A percentile compares a stretch with the other conserved stretches of the same genome.
These are phyloP conservation scores for Trebouxia sp. DNA, from an alignment of 139 green algal species.

Conservation along the genomic window DNA sequence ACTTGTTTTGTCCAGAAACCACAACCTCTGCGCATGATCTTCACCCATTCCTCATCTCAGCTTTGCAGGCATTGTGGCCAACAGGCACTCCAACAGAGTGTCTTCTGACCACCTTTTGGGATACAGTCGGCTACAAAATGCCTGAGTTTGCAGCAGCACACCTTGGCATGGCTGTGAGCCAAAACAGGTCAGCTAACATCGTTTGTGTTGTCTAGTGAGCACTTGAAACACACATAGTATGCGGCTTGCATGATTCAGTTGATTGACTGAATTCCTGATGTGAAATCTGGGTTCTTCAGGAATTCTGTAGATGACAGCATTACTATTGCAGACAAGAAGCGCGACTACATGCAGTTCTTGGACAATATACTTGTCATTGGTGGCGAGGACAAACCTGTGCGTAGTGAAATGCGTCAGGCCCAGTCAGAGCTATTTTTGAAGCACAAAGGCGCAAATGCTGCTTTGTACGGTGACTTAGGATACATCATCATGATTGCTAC, in stretches of 20 bases:
- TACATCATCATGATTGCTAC: constrained; percentile 21
- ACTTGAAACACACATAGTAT: neutral
- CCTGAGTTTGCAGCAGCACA: neutral
- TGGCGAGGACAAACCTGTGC: neutral
- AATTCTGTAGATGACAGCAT: neutral
- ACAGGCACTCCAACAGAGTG: constrained; percentile 1
- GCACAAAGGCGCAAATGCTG: neutral
- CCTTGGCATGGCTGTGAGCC: neutral
- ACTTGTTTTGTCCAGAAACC: constrained; percentile 14
- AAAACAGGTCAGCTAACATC: neutral
- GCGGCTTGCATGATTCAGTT: neutral
- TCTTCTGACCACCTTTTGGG: constrained; percentile 6
- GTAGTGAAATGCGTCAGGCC: neutral
- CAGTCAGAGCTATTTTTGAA: neutral
- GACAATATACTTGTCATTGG: constrained; percentile 11
- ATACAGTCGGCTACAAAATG: constrained; percentile 2
- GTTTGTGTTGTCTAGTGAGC: neutral
- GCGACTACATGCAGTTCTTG: constrained; percentile 11
- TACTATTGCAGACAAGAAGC: neutral
- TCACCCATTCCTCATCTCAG: neutral
- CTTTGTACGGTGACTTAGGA: neutral
- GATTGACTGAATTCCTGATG: no score
- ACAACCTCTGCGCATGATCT: neutral
- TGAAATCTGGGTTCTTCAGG: neutral
- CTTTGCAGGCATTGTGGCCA: neutral